phyloP scores from a whole-genome alignment of 345 rosid species.

The Salix koriyanagi region DNA sequence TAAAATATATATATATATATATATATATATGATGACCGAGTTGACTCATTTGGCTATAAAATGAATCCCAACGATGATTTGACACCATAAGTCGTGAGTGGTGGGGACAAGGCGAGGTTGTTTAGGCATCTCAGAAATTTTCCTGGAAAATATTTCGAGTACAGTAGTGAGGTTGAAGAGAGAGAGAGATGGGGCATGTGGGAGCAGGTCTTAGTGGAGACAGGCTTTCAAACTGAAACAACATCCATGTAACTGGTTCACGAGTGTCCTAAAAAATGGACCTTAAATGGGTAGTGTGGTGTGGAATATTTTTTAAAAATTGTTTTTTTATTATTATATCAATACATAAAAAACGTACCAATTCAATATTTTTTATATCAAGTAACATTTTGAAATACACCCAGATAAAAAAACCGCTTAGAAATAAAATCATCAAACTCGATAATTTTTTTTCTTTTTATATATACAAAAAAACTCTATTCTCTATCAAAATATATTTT shows the following conservation, averaged over 20 bases:
- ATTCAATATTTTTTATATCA: too few relatives aligned
- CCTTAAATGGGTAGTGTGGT: neutral
- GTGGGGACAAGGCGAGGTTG: conserved; percentile 20
- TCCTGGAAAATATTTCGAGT: conserved; percentile 8
- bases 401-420: too few relatives aligned
- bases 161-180: neutral
- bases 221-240: neutral
- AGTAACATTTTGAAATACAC: too few relatives aligned
- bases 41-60: conserved; percentile 10
- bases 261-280: neutral
- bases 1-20: too few relatives aligned
- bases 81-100: conserved; percentile 22
- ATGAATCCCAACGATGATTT: conserved; percentile 19
- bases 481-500: too few relatives aligned
- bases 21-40: neutral
- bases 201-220: neutral
- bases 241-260: neutral
- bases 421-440: too few relatives aligned
- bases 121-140: conserved; percentile 1
- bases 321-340: too few relatives aligned
- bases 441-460: too few relatives aligned
- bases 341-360: too few relatives aligned
- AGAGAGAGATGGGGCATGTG: neutral
- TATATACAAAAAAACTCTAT: too few relatives aligned
- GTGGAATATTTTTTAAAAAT: too few relatives aligned